These are phyloP conservation scores for Backusella australiensis DNA, from an alignment of 192 early-diverging fungal genomes.

Conservation along the genomic window DNA sequence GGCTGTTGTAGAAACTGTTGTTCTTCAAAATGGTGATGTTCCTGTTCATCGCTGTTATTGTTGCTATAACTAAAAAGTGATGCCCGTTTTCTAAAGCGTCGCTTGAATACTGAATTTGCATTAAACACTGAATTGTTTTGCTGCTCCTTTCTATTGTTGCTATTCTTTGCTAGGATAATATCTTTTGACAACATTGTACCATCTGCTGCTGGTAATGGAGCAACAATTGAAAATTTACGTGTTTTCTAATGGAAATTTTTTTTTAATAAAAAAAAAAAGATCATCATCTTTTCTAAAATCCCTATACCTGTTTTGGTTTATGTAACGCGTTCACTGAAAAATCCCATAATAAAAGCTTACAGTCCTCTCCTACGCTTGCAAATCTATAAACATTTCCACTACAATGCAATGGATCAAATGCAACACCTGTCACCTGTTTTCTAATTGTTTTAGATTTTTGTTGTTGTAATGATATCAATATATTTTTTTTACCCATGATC, in stretches of 20 bases:
- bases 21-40: neutral
- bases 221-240: neutral
- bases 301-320: conserved; percentile 64
- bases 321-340: conserved; percentile 79
- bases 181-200: neutral
- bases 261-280: conserved; percentile 11
- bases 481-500: conserved; percentile 70
- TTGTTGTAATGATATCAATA: neutral
- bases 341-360: conserved; percentile 89
- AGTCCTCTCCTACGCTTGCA: conserved; percentile 89
- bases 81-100: neutral
- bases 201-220: neutral
- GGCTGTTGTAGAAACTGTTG: neutral
- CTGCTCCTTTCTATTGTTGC: neutral
- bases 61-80: neutral
- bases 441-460: neutral
- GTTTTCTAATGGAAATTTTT: conserved; percentile 10
- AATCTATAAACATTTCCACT: conserved; percentile 82
- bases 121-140: neutral
- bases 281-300: neutral
- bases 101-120: neutral
- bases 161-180: neutral
- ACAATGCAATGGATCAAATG: conserved; percentile 82
- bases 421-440: conserved; percentile 54
- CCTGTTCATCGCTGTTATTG: neutral